Evolutionary conservation across 495 filamentous ascomycete species (phyloP).

Genomic region (Cercophora newfieldiana): DNA sequence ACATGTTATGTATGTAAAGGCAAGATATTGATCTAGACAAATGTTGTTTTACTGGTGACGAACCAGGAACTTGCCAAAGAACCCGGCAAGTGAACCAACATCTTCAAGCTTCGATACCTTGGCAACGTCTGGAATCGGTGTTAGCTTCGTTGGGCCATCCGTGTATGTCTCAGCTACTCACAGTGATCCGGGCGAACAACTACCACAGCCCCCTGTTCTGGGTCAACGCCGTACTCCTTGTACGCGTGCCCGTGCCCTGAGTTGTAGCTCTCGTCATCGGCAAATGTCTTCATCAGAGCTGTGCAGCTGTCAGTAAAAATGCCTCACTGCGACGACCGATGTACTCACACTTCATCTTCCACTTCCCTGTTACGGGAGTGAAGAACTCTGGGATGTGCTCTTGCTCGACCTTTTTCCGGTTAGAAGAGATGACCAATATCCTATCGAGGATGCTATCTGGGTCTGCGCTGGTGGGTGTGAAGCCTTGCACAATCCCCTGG

Average conservation of each 20-base stretch:
- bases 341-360: slow-evolving; percentile 56
- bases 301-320: neutral
- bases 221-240: slow-evolving; percentile 58
- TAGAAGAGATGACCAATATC: slow-evolving; percentile 55
- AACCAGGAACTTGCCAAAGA: slow-evolving; percentile 27
- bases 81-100: slow-evolving; percentile 18
- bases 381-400: slow-evolving; percentile 61
- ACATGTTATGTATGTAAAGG: too few species aligned
- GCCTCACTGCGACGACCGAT: neutral
- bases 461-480: slow-evolving; percentile 47
- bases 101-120: slow-evolving; percentile 28
- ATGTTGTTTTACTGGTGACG: neutral
- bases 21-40: too few species aligned
- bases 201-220: slow-evolving; percentile 54
- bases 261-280: slow-evolving; percentile 68
- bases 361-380: slow-evolving; percentile 58
- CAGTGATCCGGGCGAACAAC: slow-evolving; percentile 71
- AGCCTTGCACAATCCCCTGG: slow-evolving; percentile 42
- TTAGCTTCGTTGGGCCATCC: neutral
- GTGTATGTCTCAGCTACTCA: slow-evolving; percentile 36
- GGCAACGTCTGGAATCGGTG: slow-evolving; percentile 26
- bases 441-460: slow-evolving; percentile 62
- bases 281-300: slow-evolving; percentile 65
- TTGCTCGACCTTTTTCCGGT: slow-evolving; percentile 57
- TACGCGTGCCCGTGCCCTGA: slow-evolving; percentile 66